Evolutionary conservation across 805 yeast genomes (phyloP).

Genomic region (Nakazawaea molendinolei): DNA sequence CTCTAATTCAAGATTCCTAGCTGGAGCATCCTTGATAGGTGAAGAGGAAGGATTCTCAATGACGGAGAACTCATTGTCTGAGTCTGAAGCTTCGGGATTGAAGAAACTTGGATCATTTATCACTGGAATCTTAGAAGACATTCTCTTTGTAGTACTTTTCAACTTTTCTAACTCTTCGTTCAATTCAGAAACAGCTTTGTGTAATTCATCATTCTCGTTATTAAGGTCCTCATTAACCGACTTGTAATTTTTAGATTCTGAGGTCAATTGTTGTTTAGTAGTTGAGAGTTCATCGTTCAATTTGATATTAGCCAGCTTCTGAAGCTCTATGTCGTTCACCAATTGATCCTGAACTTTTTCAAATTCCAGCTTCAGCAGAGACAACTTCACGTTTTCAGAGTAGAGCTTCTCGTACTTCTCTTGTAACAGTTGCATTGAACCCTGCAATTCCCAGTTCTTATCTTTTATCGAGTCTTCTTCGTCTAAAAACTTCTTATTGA

Average conservation of each 20-base stretch:
- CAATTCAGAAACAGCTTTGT: conserved; percentile 27
- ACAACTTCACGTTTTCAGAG: conserved; percentile 32
- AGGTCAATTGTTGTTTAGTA: conserved; percentile 28
- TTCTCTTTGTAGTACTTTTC: conserved; percentile 1
- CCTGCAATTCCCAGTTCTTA: conserved; percentile 59
- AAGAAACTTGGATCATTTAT: conserved; percentile 12
- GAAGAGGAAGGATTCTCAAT: conserved; percentile 28
- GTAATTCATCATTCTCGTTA: conserved; percentile 61
- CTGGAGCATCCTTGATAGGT: conserved; percentile 29
- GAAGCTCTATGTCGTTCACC: conserved; percentile 44
- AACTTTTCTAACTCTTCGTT: conserved; percentile 12
- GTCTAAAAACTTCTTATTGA: conserved; percentile 26
- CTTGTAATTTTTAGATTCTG: conserved; percentile 43
- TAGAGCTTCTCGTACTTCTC: conserved; percentile 36
- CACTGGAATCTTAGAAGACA: background rate
- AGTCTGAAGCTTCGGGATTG: conserved; percentile 26
- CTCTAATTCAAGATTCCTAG: conserved; percentile 44
- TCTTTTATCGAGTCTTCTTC: conserved; percentile 49
- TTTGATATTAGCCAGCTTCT: conserved; percentile 30
- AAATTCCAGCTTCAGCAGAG: conserved; percentile 26
- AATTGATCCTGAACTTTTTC: conserved; percentile 24
- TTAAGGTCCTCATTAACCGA: conserved; percentile 51
- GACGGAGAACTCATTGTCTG: conserved; percentile 24
- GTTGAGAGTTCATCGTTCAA: conserved; percentile 32
- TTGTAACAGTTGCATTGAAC: conserved; percentile 32